Evolutionary conservation across 2,329 filamentous ascomycete species (phyloP).

Genomic region (Teratosphaeria viscida): DNA sequence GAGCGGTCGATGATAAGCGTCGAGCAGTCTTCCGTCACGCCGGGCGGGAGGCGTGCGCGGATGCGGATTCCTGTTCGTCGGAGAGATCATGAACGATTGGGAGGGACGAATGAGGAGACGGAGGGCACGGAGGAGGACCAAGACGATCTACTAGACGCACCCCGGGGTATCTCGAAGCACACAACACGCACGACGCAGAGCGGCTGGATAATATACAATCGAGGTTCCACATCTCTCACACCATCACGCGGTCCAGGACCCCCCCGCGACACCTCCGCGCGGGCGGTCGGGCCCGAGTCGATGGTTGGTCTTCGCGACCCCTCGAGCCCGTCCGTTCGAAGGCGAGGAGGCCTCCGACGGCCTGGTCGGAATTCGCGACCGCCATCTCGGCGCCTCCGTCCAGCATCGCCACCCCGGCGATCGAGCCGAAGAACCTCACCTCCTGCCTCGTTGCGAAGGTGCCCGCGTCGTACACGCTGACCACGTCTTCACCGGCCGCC

Average conservation of each 20-base stretch:
- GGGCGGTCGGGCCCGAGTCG: neutral
- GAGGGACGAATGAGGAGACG: too few species aligned
- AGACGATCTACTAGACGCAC: neutral
- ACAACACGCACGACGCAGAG: neutral
- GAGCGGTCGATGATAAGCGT: too few species aligned
- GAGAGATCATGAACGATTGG: too few species aligned
- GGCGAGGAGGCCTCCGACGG: slow-evolving; percentile 50
- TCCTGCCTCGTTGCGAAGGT: slow-evolving; percentile 56
- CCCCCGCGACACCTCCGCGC: neutral
- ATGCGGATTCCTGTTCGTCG: too few species aligned
- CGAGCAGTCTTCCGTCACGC: too few species aligned
- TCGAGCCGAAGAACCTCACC: slow-evolving; percentile 64
- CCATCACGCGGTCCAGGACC: neutral
- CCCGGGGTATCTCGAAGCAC: neutral
- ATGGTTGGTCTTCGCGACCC: neutral
- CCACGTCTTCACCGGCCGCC: slow-evolving; percentile 64
- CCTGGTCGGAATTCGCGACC: slow-evolving; percentile 55
- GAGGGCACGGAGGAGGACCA: neutral
- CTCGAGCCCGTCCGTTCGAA: slow-evolving; percentile 3
- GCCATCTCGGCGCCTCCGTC: slow-evolving; percentile 59
- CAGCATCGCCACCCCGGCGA: slow-evolving; percentile 57
- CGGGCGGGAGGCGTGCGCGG: too few species aligned
- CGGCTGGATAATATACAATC: neutral
- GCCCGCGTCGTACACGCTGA: slow-evolving; percentile 59
- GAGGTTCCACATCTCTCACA: neutral